These are phyloP conservation scores for Fusarium stilboides DNA, from an alignment of 2,329 filamentous ascomycete species.

Conservation along the genomic window DNA sequence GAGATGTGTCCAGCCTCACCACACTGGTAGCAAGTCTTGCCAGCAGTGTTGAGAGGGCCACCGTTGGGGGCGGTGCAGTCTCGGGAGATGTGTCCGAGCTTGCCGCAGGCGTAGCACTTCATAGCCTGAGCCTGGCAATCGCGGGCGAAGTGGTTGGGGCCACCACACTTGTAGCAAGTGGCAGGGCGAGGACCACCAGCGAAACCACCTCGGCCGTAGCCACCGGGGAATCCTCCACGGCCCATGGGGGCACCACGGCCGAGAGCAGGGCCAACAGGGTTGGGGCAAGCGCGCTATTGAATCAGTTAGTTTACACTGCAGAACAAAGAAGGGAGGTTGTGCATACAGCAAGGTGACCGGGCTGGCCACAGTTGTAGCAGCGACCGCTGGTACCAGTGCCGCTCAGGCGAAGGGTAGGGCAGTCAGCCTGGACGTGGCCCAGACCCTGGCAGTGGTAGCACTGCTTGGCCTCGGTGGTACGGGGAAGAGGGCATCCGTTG, in stretches of 20 bases:
- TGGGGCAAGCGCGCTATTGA: conserved; percentile 83
- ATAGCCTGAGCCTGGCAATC: conserved; percentile 98
- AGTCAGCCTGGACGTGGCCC: conserved; percentile 98
- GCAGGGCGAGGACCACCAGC: conserved; percentile 77
- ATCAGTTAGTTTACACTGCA: conserved; percentile 33
- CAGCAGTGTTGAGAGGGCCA: conserved; percentile 92
- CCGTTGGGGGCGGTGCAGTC: conserved; percentile 98
- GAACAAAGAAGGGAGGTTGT: background rate
- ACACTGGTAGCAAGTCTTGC: conserved; percentile 99
- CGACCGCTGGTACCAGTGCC: conserved; percentile 85
- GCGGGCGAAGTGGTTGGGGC: conserved; percentile 97
- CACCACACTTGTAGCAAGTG: conserved; percentile 82
- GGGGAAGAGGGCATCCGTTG: conserved; percentile 95
- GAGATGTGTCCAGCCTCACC: conserved; percentile 97
- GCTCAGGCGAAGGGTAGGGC: conserved; percentile 93
- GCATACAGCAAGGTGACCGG: conserved; percentile 90
- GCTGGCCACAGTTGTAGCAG: conserved; percentile 97
- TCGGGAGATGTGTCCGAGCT: conserved; percentile 91
- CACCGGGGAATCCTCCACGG: conserved; percentile 77
- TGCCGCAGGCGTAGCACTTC: conserved; percentile 98
- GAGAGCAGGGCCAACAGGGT: conserved; percentile 73
- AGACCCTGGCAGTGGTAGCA: conserved; percentile 99
- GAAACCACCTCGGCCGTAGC: conserved; percentile 82
- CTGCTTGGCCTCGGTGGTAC: conserved; percentile 98
- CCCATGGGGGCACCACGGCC: conserved; percentile 77